Conservation (phyloP, 768 basidiomycete genomes). For the Clitopilus passeckerianus region DNA sequence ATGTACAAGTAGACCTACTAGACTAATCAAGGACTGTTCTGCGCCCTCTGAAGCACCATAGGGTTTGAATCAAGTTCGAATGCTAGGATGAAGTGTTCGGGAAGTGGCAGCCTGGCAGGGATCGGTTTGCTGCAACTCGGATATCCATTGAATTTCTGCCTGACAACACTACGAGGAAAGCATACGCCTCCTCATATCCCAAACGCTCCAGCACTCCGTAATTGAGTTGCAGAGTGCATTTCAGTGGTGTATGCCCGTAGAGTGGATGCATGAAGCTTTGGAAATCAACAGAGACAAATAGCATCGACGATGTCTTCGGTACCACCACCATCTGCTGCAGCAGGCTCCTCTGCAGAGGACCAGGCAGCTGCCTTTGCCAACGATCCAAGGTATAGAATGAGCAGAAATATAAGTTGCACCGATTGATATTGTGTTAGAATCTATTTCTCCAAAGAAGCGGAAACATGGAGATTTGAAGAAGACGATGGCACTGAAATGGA, state of each 20-base stretch:
- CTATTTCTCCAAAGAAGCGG: conserved; percentile 69
- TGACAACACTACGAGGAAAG: too few relatives aligned
- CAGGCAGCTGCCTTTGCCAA: conserved; percentile 69
- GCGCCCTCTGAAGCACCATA: too few relatives aligned
- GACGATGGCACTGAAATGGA: conserved; percentile 90
- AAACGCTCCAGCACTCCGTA: too few relatives aligned
- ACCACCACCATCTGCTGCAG: conserved; percentile 44
- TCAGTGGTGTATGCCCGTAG: too few relatives aligned
- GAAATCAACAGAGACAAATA: conserved; percentile 29
- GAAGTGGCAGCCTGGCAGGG: too few relatives aligned
- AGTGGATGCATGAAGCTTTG: too few relatives aligned
- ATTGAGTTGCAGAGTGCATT: too few relatives aligned
- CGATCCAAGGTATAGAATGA: conserved; percentile 57
- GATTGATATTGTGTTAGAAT: conserved; percentile 34
- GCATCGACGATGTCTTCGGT: conserved; percentile 38
- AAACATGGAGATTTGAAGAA: conserved; percentile 87
- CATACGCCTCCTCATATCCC: too few relatives aligned
- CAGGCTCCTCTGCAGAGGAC: conserved; percentile 48
- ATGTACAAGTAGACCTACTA: conserved; percentile 42
- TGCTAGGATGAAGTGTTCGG: too few relatives aligned
- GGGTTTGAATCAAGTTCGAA: too few relatives aligned
- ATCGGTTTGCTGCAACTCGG: too few relatives aligned
- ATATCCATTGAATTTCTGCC: too few relatives aligned
- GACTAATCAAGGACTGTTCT: background rate
- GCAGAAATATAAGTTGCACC: conserved; percentile 5